Conservation (phyloP, 2,329 filamentous ascomycete species). For the Colletotrichum viniferum region DNA sequence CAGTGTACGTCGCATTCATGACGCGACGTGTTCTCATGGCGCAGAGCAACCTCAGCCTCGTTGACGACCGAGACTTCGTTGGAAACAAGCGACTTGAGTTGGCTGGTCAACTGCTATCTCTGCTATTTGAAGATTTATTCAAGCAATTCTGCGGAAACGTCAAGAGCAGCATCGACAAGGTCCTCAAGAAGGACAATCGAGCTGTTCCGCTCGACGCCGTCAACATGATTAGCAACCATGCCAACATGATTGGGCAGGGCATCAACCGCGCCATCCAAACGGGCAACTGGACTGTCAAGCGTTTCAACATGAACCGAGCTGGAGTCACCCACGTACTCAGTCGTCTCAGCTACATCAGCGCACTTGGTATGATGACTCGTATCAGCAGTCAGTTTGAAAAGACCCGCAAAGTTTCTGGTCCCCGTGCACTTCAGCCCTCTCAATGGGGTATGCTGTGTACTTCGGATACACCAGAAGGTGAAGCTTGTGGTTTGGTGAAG, state of each 20-base stretch:
- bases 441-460: conserved; percentile 99
- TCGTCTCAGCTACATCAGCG: conserved; percentile 93
- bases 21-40: conserved; percentile 95
- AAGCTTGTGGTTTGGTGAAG: conserved; percentile 97
- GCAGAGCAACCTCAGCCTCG: conserved; percentile 83
- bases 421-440: conserved; percentile 92
- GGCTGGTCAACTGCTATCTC: conserved; percentile 89
- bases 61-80: conserved; percentile 97
- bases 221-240: conserved; percentile 81
- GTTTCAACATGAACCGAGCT: conserved; percentile 98
- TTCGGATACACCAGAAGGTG: conserved; percentile 97
- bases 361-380: conserved; percentile 98
- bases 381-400: conserved; percentile 99
- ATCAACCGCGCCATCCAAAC: conserved; percentile 97
- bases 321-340: conserved; percentile 97
- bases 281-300: conserved; percentile 96
- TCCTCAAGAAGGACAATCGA: conserved; percentile 90
- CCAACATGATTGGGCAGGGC: conserved; percentile 86
- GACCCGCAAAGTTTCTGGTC: conserved; percentile 94
- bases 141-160: conserved; percentile 91
- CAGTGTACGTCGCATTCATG: conserved; percentile 96
- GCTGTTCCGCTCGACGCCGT: conserved; percentile 88
- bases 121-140: conserved; percentile 97
- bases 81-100: conserved; percentile 96
- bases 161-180: conserved; percentile 93